Percentiles rank a stretch among this genome's conserved stretches.
These are phyloP conservation scores for Penicillium paxilli DNA, from an alignment of 495 filamentous ascomycete genomes.

Conservation along the genomic window DNA sequence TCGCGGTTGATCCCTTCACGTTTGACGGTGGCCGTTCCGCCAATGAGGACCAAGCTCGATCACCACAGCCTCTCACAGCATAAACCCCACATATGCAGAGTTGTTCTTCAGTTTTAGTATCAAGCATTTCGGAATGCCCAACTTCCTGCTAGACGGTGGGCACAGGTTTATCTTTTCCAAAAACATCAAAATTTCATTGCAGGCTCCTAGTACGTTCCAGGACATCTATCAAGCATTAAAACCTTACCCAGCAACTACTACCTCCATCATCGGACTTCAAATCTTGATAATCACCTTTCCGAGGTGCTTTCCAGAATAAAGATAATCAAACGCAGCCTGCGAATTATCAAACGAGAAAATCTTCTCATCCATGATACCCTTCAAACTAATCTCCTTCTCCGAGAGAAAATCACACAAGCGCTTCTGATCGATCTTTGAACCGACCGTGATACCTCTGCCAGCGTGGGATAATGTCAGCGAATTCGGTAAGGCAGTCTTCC, in stretches of 20 bases:
- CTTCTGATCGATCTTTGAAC: constrained; percentile 24
- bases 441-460: constrained; percentile 24
- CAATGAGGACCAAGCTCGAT: background rate
- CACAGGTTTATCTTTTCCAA: too few species aligned
- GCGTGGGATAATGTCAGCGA: background rate
- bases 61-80: background rate
- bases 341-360: constrained; percentile 29
- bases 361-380: constrained; percentile 16
- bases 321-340: constrained; percentile 25
- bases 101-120: too few species aligned
- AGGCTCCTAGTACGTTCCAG: too few species aligned
- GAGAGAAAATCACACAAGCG: constrained; percentile 26
- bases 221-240: too few species aligned
- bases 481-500: background rate
- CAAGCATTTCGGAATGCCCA: too few species aligned
- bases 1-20: too few species aligned
- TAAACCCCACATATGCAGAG: too few species aligned
- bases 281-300: constrained; percentile 32
- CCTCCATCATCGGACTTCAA: background rate
- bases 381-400: constrained; percentile 23
- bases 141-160: too few species aligned
- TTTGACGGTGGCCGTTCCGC: background rate
- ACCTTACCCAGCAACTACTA: too few species aligned
- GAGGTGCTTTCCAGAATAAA: constrained; percentile 28
- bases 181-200: too few species aligned